Base-by-base conservation (phyloP, 1,139 yeast genomes). In the Debaryomyces udenii region DNA sequence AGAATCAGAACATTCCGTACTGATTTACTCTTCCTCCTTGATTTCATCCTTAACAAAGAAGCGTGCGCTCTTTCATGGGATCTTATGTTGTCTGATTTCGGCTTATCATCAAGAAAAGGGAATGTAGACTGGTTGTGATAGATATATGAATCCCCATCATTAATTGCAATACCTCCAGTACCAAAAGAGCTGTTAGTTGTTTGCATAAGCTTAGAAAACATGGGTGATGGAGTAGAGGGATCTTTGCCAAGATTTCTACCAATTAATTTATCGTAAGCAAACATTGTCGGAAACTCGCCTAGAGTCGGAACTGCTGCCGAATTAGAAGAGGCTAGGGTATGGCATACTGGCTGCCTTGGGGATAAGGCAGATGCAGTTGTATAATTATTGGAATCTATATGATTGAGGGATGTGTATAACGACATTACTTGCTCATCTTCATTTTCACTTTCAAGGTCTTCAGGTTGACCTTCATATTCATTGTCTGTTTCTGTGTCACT, bases 31-130 rank as follows among this genome's bases (percentile, higher is more conserved):
- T 74, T 74, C 43, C 87, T 62, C 45, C 86, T 66, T 28, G 79
- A 77, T 46, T 79, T 71, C 74, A 83, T 80, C 59, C 90, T 68
- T 45, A 80, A 74, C 31, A 83, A 61, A 0, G 86, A 81, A 0
- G 87, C 87, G 55, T 80, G 82, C 0, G 87, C 87, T 49, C 87
- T 65, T 49, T 81, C 87, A 31, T 73, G 69, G 4, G 84, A 80
- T 44, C 80, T 64, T 4, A 62, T 50, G 35, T 58, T 62, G 20
- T 60, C 67, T 2, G 63, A 49, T 30, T 56, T 57, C 4, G 72
- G 68, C 11, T 54, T 50, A 14, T 66, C 72, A 17, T 63, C 68
- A 15, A 60, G 45, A 40, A 60, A 62, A 1, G 58, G 41, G 6
- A 59, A 47, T 2, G 28, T 24, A 3, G 42, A n/a, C 13, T 22